A percentile compares a stretch with the other conserved stretches of the same genome.
phyloP scores from a whole-genome alignment of 2,329 filamentous ascomycete genomes.

The Colletotrichum sublineola region DNA sequence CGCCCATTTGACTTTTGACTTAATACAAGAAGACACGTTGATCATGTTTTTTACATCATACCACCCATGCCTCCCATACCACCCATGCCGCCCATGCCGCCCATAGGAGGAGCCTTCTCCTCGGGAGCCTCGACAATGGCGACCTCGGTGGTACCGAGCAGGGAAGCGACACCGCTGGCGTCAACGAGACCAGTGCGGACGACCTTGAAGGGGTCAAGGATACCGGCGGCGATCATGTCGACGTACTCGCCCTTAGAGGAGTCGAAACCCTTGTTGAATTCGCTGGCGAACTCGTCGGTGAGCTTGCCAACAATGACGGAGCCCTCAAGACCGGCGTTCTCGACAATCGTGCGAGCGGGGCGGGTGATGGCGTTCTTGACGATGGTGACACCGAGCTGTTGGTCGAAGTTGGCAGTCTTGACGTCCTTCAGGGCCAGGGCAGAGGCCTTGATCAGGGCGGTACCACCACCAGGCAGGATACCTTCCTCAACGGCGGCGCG shows the following conservation, averaged over 20 bases:
- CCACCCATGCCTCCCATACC: constrained; percentile 66
- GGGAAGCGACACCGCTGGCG: constrained; percentile 94
- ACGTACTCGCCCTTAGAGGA: constrained; percentile 97
- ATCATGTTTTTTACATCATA: constrained; percentile 68
- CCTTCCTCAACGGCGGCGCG: constrained; percentile 98
- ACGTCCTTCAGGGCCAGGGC: constrained; percentile 86
- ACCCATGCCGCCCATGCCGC: constrained; percentile 78
- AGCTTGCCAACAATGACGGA: constrained; percentile 98
- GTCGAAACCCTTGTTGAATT: constrained; percentile 99
- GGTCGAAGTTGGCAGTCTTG: constrained; percentile 96
- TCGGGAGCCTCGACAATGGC: constrained; percentile 96
- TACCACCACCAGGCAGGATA: constrained; percentile 98
- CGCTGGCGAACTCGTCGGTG: constrained; percentile 87
- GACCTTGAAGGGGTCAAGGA: constrained; percentile 99
- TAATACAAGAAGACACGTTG: constrained; percentile 46
- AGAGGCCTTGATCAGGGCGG: constrained; percentile 96
- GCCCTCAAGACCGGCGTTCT: constrained; percentile 97
- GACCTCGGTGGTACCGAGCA: constrained; percentile 97
- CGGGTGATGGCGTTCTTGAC: constrained; percentile 98
- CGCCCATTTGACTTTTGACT: constrained; percentile 48
- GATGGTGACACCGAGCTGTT: constrained; percentile 97
- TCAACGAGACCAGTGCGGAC: constrained; percentile 96
- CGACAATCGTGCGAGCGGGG: constrained; percentile 93
- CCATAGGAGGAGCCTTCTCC: constrained; percentile 79
- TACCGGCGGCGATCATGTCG: constrained; percentile 97